Percentiles rank a stretch among this genome's conserved stretches.
phyloP scores from a whole-genome alignment of 805 yeast genomes.

The Zygoascus tannicola region DNA sequence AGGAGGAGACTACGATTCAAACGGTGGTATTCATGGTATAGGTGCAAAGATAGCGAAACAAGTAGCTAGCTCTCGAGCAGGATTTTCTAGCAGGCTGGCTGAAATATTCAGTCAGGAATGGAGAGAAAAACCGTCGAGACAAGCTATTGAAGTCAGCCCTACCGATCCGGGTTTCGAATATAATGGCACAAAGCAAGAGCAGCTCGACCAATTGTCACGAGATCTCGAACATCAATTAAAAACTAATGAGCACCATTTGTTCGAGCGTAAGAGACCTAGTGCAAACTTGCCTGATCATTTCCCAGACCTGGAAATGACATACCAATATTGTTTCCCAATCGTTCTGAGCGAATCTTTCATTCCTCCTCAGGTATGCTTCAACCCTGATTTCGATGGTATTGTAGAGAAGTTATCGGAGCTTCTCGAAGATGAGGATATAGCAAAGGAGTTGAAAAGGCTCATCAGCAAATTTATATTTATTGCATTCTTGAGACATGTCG shows the following conservation, averaged over 20 bases:
- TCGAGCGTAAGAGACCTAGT: slow-evolving; percentile 7
- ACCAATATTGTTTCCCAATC: slow-evolving; percentile 2
- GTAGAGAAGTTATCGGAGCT: not conserved
- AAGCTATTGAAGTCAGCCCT: not conserved
- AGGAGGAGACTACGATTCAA: slow-evolving; percentile 24
- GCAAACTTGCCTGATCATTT: not conserved
- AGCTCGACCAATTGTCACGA: slow-evolving; percentile 8
- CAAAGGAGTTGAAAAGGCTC: not conserved
- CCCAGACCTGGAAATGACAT: not conserved
- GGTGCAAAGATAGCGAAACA: slow-evolving; percentile 17
- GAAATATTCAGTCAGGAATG: slow-evolving; percentile 7
- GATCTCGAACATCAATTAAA: slow-evolving; percentile 17
- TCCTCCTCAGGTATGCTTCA: not conserved
- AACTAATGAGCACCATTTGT: slow-evolving; percentile 16
- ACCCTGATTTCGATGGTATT: not conserved
- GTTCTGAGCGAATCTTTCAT: not conserved
- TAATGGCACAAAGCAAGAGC: not conserved
- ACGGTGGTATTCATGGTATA: slow-evolving; percentile 16
- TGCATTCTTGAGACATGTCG: not conserved
- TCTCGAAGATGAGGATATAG: not conserved
- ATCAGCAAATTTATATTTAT: not conserved
- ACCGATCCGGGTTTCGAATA: not conserved
- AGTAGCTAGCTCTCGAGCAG: slow-evolving; percentile 10
- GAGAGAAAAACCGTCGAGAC: not conserved
- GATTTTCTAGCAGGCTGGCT: slow-evolving; percentile 16